A percentile compares a stretch with the other conserved stretches of the same genome.
phyloP scores from a whole-genome alignment of 139 green algal species.

The Ettlia oleoabundans region DNA sequence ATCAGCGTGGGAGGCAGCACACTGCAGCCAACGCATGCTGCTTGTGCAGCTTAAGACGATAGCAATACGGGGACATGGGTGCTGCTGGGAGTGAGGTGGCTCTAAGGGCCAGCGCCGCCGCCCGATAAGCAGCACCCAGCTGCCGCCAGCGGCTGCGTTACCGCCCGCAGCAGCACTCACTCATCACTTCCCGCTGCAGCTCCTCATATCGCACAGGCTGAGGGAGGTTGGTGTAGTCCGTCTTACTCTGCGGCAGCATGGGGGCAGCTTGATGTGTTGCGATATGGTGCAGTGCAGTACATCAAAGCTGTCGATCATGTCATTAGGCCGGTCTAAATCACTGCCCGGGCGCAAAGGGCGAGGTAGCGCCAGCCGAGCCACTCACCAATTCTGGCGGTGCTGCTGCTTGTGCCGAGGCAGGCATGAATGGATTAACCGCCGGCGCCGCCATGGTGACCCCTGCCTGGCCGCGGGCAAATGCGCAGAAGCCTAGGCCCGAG shows the following conservation, averaged over 20 bases:
- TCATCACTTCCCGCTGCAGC: constrained; percentile 90
- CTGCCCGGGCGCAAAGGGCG: neutral
- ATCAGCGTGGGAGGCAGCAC: no score
- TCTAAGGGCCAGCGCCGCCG: no score
- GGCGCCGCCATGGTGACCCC: no score
- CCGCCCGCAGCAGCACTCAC: constrained; percentile 56
- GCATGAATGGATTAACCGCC: constrained; percentile 40
- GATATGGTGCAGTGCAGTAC: neutral
- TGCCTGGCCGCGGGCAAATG: no score
- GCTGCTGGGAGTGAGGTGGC: no score
- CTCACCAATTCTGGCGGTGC: constrained; percentile 12
- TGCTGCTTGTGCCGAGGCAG: constrained; percentile 32
- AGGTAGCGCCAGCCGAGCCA: neutral
- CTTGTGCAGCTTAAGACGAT: neutral
- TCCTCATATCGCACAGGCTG: constrained; percentile 94
- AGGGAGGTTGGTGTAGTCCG: constrained; percentile 68
- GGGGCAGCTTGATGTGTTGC: constrained; percentile 20
- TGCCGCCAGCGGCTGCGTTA: no score
- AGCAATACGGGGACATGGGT: no score
- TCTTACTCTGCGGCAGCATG: no score
- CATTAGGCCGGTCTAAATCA: neutral
- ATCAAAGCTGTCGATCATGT: neutral
- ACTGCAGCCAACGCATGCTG: neutral
- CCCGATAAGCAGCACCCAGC: no score
- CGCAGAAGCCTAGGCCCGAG: no score